phyloP scores from a whole-genome alignment of 331 rosid genomes.

The Erythrophleum ivorense region DNA sequence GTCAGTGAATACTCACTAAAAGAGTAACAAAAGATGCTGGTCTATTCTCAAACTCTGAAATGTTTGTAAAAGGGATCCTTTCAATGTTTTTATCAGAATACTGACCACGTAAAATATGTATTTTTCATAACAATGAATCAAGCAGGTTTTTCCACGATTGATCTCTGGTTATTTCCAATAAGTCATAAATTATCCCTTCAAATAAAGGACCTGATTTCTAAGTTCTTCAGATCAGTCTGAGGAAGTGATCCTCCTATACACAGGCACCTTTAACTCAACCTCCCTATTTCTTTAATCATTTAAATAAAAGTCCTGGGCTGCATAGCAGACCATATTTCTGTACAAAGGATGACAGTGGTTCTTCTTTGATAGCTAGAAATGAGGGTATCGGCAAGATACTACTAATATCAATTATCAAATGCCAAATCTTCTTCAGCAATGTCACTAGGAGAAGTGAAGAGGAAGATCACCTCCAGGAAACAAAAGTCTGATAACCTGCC shows the following conservation, averaged over 20 bases:
- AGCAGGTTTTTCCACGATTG: background rate
- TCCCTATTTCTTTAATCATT: background rate
- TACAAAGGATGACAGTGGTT: background rate
- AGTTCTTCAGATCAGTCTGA: background rate
- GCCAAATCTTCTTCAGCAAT: background rate
- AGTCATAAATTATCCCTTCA: background rate
- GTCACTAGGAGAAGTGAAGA: background rate
- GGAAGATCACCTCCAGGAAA: background rate
- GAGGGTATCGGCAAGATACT: background rate
- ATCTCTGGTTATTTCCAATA: background rate
- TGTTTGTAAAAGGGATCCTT: background rate
- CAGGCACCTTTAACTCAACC: background rate
- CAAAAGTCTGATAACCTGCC: background rate
- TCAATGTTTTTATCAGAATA: background rate
- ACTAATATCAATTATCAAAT: background rate
- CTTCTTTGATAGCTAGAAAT: background rate
- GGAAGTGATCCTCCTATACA: background rate
- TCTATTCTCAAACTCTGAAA: background rate
- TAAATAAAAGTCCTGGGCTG: background rate
- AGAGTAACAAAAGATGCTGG: background rate
- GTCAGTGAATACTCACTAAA: background rate
- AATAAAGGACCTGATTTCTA: background rate
- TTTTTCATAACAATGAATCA: background rate
- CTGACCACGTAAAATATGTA: background rate
- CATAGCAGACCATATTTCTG: background rate